Conservation (phyloP, 257 asterid genomes). For the Solanum etuberosum region DNA sequence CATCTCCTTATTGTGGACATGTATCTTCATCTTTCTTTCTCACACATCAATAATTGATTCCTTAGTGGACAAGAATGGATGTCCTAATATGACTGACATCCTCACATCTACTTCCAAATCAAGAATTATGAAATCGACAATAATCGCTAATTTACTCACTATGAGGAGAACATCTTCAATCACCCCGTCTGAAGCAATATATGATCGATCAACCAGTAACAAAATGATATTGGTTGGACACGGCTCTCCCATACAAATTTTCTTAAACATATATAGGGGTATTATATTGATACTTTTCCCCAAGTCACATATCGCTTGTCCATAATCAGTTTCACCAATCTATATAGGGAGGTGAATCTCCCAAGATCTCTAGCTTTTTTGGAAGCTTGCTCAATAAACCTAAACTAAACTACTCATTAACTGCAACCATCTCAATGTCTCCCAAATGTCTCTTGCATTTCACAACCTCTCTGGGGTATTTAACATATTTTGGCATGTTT, state of each 20-base stretch:
- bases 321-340: not conserved
- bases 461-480: not conserved
- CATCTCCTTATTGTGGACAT: not conserved
- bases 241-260: not conserved
- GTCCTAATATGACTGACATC: not conserved
- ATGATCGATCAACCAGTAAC: not conserved
- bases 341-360: not conserved
- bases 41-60: not conserved
- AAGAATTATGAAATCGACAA: no score
- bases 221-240: no score
- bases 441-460: not conserved
- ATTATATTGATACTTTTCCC: not conserved
- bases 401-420: not conserved
- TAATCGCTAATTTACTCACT: not conserved
- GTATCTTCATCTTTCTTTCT: not conserved
- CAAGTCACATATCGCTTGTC: no score
- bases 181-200: not conserved
- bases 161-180: not conserved
- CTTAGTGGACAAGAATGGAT: not conserved
- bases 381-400: not conserved
- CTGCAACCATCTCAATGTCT: not conserved
- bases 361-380: no score
- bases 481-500: not conserved
- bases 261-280: not conserved
- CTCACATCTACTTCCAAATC: not conserved